Evolutionary conservation across 2,329 filamentous ascomycete species (phyloP), one percentile per base, ranked within the genome.

Genomic region (Neonectria faginata): DNA sequence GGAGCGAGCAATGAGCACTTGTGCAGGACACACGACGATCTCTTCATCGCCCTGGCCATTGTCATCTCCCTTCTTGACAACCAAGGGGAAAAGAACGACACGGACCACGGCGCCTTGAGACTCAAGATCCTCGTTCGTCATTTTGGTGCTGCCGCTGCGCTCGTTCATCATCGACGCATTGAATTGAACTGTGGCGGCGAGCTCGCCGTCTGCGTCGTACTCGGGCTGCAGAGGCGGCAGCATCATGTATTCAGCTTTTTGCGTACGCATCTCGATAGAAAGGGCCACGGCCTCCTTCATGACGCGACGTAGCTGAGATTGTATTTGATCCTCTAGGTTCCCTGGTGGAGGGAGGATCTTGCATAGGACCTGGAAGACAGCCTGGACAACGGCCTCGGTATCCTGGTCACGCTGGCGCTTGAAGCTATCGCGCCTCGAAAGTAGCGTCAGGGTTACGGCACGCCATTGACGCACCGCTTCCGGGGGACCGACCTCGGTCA

Each of bases 191-290:
- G 94, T 95, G 59, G 92, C 91, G 16, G 91, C 86, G 9, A 99
- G 87, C 75, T 98, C 95, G 72, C 96, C 96, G 67, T 96, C 93
- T 72, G 90, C 91, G 79, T 98, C 94, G 79, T 97, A 98, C 79
- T 97, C 94, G 22, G 96, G 96, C 79, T 96, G 93, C 60, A 97
- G 85, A 5, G 96, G 96, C 29, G 96, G 95, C 18, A 98, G 89
- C 95, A 99, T 99, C 83, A 97, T 96, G 83, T 97, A 99, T 82
- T 98, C 96, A 41, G 96, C 94, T 64, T 93, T 90, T 79, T 99
- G 96, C 16, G 92, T 97, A 77, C 96, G 94, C 96, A 99, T 99
- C 82, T 97, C 94, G 70, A 99, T 90, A 1, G 94, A 94, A 11
- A 99, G 87, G 63, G 92, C 91, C 54, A 97, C 96, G 0, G 97